These are phyloP conservation scores for Moesziomyces aphidis DNA, from an alignment of 1,284 basidiomycete genomes.

Conservation along the genomic window DNA sequence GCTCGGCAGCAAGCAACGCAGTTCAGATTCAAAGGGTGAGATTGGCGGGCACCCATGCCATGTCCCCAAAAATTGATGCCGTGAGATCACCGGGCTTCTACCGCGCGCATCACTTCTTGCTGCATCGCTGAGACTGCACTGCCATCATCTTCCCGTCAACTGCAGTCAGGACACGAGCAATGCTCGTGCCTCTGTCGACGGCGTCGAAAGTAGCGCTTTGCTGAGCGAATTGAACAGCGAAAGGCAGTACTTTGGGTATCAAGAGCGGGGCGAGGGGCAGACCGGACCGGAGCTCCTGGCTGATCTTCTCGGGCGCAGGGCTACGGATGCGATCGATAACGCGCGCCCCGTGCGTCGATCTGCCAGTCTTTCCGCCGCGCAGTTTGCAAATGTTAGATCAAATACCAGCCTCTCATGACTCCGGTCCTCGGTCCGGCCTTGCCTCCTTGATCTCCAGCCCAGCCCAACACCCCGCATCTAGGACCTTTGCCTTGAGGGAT, in stretches of 20 bases:
- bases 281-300: constrained; percentile 32
- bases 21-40: not conserved
- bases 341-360: too few relatives aligned
- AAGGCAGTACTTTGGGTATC: too few relatives aligned
- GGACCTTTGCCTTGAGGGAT: not conserved
- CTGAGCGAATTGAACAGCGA: too few relatives aligned
- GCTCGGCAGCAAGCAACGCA: too few relatives aligned
- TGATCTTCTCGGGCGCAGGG: not conserved
- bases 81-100: not conserved
- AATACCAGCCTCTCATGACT: not conserved
- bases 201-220: too few relatives aligned
- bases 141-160: too few relatives aligned
- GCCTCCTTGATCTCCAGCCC: not conserved
- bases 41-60: not conserved
- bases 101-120: not conserved
- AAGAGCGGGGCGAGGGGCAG: not conserved
- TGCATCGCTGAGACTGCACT: too few relatives aligned
- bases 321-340: constrained; percentile 13
- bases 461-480: too few relatives aligned
- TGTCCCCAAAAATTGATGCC: not conserved
- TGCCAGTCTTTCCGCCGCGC: not conserved
- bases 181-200: not conserved
- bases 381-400: not conserved
- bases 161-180: not conserved
- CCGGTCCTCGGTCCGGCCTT: not conserved